Conservation (phyloP, 2,329 filamentous ascomycete genomes). For the Fonsecaea multimorphosa region DNA sequence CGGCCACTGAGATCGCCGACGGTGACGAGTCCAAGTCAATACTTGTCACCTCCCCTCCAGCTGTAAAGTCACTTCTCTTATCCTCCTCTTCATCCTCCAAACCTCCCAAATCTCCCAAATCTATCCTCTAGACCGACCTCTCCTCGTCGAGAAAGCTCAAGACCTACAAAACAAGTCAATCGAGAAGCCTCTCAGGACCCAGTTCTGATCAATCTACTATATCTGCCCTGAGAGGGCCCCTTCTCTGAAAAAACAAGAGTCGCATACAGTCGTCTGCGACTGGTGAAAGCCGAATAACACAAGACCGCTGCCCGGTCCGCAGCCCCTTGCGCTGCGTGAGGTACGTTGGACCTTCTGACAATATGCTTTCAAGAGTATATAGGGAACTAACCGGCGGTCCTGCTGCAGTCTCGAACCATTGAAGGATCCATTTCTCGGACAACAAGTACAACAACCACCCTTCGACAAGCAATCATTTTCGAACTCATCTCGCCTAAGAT, state of each 20-base stretch:
- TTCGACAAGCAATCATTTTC: conserved; percentile 53
- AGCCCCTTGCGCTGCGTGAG: conserved; percentile 84
- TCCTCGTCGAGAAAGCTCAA: conserved; percentile 19
- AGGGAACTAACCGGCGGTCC: conserved; percentile 12
- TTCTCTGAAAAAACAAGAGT: conserved; percentile 29
- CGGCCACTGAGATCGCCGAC: conserved; percentile 3
- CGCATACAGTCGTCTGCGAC: conserved; percentile 36
- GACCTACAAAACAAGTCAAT: conserved; percentile 26
- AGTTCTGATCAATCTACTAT: conserved; percentile 25
- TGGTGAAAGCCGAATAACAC: conserved; percentile 33
- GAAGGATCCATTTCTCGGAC: conserved; percentile 56
- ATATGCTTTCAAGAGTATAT: background rate
- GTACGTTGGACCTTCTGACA: conserved; percentile 52
- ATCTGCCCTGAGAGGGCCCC: conserved; percentile 39
- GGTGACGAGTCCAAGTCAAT: conserved; percentile 15
- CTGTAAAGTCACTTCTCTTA: conserved; percentile 14
- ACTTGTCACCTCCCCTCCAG: conserved; percentile 25
- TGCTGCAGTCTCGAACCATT: conserved; percentile 42
- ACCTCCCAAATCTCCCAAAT: conserved; percentile 21
- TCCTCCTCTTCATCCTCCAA: conserved; percentile 22
- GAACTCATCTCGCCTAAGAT: conserved; percentile 76
- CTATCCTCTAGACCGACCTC: conserved; percentile 14
- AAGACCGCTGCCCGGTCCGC: conserved; percentile 70
- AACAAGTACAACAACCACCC: conserved; percentile 56
- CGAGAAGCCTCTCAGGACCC: conserved; percentile 38